Percentiles rank a stretch among this genome's conserved stretches.
Evolutionary conservation across 805 yeast genomes (phyloP).

Genomic region (Pichia kluyveri): DNA sequence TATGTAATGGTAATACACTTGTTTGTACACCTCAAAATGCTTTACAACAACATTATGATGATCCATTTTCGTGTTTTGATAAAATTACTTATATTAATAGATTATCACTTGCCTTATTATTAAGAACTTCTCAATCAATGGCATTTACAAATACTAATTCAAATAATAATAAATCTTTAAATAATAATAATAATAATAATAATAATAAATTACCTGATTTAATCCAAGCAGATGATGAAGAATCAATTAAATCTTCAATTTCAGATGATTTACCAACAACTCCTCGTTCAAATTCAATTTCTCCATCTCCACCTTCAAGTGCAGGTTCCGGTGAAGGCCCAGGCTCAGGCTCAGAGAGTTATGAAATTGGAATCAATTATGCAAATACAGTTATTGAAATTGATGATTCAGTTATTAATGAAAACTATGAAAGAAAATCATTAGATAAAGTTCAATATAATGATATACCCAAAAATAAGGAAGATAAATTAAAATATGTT

Average conservation of each 20-base stretch:
- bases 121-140: conserved; percentile 11
- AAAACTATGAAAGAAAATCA: neutral
- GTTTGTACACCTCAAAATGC: conserved; percentile 20
- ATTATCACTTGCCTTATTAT: conserved; percentile 18
- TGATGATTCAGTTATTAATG: neutral
- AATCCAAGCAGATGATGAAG: neutral
- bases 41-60: conserved; percentile 15
- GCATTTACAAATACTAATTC: neutral
- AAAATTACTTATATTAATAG: conserved; percentile 20
- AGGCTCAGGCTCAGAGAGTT: neutral
- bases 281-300: neutral
- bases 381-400: neutral
- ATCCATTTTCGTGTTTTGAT: conserved; percentile 22
- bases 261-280: neutral
- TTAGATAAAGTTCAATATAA: neutral
- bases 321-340: neutral
- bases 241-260: neutral
- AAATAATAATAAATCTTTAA: neutral
- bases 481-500: conserved; percentile 12
- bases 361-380: neutral
- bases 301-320: neutral
- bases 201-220: neutral
- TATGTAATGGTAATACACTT: conserved; percentile 16
- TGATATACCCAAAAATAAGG: conserved; percentile 15
- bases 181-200: neutral